phyloP scores from a whole-genome alignment of 108 stramenopile genomes.

The Cylindrotheca closterium region DNA sequence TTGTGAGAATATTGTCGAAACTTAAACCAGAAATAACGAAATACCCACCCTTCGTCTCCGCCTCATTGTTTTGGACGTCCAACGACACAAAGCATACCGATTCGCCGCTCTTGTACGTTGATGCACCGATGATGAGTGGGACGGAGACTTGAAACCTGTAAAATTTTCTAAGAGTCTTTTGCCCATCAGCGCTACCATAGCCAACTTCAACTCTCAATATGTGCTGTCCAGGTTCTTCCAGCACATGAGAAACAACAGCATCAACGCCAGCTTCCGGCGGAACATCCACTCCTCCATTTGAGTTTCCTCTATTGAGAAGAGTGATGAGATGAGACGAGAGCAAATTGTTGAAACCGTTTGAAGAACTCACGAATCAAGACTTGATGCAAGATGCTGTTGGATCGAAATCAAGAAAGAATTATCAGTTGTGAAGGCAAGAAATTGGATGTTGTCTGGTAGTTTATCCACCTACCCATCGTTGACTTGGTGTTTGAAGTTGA shows the following conservation, averaged over 20 bases:
- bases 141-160: constrained; percentile 81
- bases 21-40: neutral
- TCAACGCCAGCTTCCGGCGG: constrained; percentile 58
- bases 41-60: constrained; percentile 15
- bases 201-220: constrained; percentile 83
- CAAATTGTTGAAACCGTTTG: neutral
- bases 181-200: constrained; percentile 52
- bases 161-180: constrained; percentile 78
- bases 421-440: neutral
- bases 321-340: too few species aligned
- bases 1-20: constrained; percentile 3
- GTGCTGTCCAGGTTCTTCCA: constrained; percentile 84
- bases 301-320: constrained; percentile 36
- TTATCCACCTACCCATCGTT: constrained; percentile 35
- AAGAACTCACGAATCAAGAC: constrained; percentile 35
- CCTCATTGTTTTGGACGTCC: constrained; percentile 55
- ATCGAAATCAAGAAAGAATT: neutral
- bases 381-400: constrained; percentile 41
- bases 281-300: constrained; percentile 45
- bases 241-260: constrained; percentile 68
- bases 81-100: constrained; percentile 60
- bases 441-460: neutral
- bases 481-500: constrained; percentile 81
- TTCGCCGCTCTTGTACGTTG: constrained; percentile 54
- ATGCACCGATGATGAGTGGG: constrained; percentile 54